Base-by-base conservation (phyloP, 208 protist species). In the Acanthamoeba quina region DNA sequence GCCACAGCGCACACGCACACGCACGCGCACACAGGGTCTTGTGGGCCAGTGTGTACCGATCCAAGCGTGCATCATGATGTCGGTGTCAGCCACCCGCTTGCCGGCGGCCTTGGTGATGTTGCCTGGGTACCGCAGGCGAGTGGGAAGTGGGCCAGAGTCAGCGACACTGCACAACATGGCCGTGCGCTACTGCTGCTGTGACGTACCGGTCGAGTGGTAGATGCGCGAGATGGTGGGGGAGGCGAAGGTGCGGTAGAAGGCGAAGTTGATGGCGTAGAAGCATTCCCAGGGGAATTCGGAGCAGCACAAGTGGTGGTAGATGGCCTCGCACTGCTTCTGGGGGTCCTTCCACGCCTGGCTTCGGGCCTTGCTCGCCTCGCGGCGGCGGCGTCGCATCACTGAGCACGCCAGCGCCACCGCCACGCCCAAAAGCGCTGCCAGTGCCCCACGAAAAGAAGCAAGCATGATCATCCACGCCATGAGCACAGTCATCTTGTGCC, bases 181-280 rank as follows among this genome's bases (percentile, higher is more conserved):
- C 41, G 1, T 44, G 41, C 4, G 41, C 41, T 44, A 4, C 41
- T 44, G 41, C 41, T 44, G 41, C 52, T 56, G 52, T 56, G 52
- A 64, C 24, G 1, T 64, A 76, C 68, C 68, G 31, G 68, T 76
- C 31, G 68, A 49, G 68, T 76, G 68, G 68, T 76, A 76, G 29
- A 76, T 9, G 6, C 37, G 13, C 6, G 68, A 19, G 1, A 76
- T 76, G 11, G 68, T 44, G 68, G 37, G 68, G 3, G 68, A 76
- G 68, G 68, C 13, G 68, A 76, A 76, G 68, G 68, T 41, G 68
- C 68, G 68, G 68, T 49, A 76, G 31, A 76, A 76, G 37, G 68
- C 68, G n/a, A 76, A 76, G 68, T 76, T 76, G 37, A 76, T 76
- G 68, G 13, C 68, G 37, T 76, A 76, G 68, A 76, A 76, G 31